A percentile compares a stretch with the other conserved stretches of the same genome.
These are phyloP conservation scores for Cladophialophora chaetospira DNA, from an alignment of 2,329 filamentous ascomycete genomes.

Conservation along the genomic window DNA sequence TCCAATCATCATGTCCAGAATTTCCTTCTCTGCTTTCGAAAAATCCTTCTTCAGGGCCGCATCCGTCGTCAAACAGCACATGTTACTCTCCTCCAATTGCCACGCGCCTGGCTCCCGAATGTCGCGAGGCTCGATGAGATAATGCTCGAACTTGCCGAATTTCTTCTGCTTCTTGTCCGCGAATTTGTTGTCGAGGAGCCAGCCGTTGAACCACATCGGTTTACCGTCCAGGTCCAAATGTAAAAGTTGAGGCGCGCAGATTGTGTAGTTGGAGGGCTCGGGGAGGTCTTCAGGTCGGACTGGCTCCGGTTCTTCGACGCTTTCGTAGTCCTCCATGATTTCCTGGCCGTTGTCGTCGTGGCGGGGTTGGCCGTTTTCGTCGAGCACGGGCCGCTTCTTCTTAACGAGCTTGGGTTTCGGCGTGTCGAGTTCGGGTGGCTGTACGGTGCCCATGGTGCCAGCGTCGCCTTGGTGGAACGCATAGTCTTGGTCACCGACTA, in stretches of 20 bases:
- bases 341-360: constrained; percentile 17
- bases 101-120: constrained; percentile 32
- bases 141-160: constrained; percentile 41
- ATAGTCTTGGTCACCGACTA: constrained; percentile 47
- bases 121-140: constrained; percentile 32
- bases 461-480: constrained; percentile 47
- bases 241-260: constrained; percentile 50
- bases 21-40: constrained; percentile 23
- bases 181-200: constrained; percentile 47
- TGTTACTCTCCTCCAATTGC: constrained; percentile 33
- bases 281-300: constrained; percentile 11
- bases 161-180: constrained; percentile 39
- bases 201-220: constrained; percentile 54
- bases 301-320: constrained; percentile 1
- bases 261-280: constrained; percentile 36
- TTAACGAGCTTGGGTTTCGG: constrained; percentile 6
- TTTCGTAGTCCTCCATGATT: constrained; percentile 14
- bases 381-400: constrained; percentile 5
- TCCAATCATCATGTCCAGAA: constrained; percentile 31
- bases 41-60: constrained; percentile 30
- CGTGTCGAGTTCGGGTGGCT: constrained; percentile 14
- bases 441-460: constrained; percentile 30
- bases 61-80: constrained; percentile 34
- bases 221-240: constrained; percentile 46
- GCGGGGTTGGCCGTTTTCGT: constrained; percentile 30